A percentile compares a stretch with the other conserved stretches of the same genome.
phyloP scores from a whole-genome alignment of 1,284 basidiomycete genomes.

The Filobasidium uniguttulatum region DNA sequence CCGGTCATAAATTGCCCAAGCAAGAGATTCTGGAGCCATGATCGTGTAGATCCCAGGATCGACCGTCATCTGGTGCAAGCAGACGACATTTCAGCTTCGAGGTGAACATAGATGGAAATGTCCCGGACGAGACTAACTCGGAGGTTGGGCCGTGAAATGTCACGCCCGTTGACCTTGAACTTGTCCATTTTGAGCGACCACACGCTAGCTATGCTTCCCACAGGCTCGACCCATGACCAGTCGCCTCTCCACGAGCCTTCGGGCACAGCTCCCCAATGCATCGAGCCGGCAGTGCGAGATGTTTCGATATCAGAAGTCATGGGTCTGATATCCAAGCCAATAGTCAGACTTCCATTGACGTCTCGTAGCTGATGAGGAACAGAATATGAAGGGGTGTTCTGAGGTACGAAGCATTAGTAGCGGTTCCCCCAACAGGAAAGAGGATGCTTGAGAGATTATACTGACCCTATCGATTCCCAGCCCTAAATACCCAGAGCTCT shows the following conservation, averaged over 20 bases:
- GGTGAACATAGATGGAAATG: too few species aligned
- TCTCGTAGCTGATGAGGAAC: neutral
- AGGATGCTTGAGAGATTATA: neutral
- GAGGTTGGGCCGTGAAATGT: neutral
- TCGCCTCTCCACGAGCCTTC: neutral
- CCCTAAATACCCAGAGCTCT: neutral
- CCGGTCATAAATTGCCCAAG: neutral
- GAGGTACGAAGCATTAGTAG: too few species aligned
- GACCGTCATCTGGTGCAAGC: neutral
- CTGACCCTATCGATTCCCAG: neutral
- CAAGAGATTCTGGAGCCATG: neutral
- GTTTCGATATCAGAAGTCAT: neutral
- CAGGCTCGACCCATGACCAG: neutral
- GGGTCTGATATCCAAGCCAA: neutral
- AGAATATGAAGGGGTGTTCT: neutral
- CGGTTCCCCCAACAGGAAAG: neutral
- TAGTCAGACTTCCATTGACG: neutral
- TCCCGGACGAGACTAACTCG: neutral
- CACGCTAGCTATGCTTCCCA: neutral
- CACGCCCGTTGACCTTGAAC: neutral
- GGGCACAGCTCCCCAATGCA: constrained; percentile 3
- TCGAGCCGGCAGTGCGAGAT: neutral
- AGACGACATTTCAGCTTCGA: neutral
- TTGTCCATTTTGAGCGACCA: neutral
- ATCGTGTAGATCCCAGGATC: neutral